phyloP scores from a whole-genome alignment of 129 eudicot species.

The Flaveria robusta region DNA sequence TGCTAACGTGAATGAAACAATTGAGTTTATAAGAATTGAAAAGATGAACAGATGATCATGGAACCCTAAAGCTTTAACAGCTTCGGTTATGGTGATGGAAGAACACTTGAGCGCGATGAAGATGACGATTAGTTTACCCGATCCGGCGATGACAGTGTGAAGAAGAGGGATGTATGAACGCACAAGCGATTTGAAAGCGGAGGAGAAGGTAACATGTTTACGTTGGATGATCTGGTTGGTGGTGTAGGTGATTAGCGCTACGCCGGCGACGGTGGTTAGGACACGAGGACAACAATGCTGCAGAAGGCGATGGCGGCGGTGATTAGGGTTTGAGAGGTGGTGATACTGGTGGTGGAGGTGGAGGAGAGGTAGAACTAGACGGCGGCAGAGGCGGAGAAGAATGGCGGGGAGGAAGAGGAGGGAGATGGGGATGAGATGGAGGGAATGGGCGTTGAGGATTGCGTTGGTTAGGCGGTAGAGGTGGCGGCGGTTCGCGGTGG shows the following conservation, averaged over 20 bases:
- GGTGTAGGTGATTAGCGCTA: conserved; percentile 19
- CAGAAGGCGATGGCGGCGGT: not conserved
- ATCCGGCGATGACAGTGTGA: conserved; percentile 34
- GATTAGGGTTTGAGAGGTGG: conserved; percentile 25
- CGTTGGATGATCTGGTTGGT: conserved; percentile 11
- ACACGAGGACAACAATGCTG: not conserved
- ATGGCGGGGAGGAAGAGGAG: conserved; percentile 3
- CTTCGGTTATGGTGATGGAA: not conserved
- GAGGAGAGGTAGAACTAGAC: conserved; percentile 36
- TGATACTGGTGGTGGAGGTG: conserved; percentile 18
- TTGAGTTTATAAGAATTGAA: not conserved
- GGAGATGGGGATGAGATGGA: conserved; percentile 40
- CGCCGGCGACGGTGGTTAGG: conserved; percentile 24
- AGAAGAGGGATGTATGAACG: conserved; percentile 40
- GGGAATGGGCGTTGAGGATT: conserved; percentile 47
- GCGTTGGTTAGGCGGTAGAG: conserved; percentile 38
- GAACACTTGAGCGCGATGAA: not conserved
- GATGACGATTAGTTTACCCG: not conserved
- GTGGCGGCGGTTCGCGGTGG: conserved; percentile 26
- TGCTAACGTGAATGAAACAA: not conserved
- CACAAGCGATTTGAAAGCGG: conserved; percentile 44
- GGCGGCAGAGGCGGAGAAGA: conserved; percentile 44
- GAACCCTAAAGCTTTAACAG: conserved; percentile 23
- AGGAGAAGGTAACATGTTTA: conserved; percentile 30
- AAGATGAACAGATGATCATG: conserved; percentile 3